Conservation (phyloP, 192 early-diverging fungal species). For the Helicostylum pulchrum region DNA sequence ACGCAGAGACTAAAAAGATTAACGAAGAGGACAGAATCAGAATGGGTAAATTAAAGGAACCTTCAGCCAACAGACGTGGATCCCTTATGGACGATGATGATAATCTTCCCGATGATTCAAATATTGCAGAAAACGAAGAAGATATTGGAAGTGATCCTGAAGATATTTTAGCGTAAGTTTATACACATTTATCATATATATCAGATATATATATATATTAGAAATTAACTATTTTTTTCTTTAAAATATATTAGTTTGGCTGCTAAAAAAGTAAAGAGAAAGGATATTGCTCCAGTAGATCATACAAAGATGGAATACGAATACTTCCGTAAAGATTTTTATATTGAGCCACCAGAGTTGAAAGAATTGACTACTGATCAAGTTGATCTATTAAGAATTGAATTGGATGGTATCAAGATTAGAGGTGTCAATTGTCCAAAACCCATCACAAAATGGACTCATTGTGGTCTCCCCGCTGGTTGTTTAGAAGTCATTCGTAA, state of each 20-base stretch:
- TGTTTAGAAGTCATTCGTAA: constrained; percentile 75
- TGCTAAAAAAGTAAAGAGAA: constrained; percentile 84
- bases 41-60: constrained; percentile 25
- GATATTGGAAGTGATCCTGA: constrained; percentile 59
- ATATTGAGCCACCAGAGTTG: constrained; percentile 91
- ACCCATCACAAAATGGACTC: constrained; percentile 91
- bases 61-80: constrained; percentile 6
- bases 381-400: constrained; percentile 78
- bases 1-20: constrained; percentile 64
- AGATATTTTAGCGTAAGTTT: constrained; percentile 61
- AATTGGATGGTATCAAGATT: constrained; percentile 87
- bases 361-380: constrained; percentile 76
- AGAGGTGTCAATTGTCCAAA: constrained; percentile 90
- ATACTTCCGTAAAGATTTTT: constrained; percentile 89
- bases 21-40: constrained; percentile 57
- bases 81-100: constrained; percentile 39
- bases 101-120: constrained; percentile 10
- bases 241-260: constrained; percentile 52
- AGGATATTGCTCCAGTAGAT: constrained; percentile 86
- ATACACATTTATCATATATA: neutral
- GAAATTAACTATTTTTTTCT: constrained; percentile 1
- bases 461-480: constrained; percentile 88
- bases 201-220: neutral
- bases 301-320: constrained; percentile 85
- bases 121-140: constrained; percentile 39